These are phyloP conservation scores for Meyerozyma elateridarum DNA, from an alignment of 1,139 yeast species.

Conservation along the genomic window DNA sequence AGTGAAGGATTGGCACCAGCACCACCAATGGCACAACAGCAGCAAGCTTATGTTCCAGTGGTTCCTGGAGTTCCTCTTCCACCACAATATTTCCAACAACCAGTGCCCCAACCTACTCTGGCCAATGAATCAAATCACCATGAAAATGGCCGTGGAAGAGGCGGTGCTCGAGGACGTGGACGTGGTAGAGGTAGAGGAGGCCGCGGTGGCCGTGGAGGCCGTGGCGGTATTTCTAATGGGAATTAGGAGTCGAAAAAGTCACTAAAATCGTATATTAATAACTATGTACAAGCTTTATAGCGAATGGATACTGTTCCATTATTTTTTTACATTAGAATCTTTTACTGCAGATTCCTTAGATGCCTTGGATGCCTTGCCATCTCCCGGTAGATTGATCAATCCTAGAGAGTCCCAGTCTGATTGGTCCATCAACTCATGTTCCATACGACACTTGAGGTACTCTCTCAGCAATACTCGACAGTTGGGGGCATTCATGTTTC, in stretches of 20 bases:
- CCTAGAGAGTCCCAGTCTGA: constrained; percentile 85
- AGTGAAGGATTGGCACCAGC: constrained; percentile 26
- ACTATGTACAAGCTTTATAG: background rate
- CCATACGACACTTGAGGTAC: constrained; percentile 87
- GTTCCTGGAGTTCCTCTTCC: constrained; percentile 31
- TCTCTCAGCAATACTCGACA: constrained; percentile 80
- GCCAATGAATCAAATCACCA: background rate
- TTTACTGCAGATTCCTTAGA: background rate
- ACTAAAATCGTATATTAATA: background rate
- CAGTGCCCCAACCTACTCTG: constrained; percentile 5
- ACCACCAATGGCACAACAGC: constrained; percentile 10
- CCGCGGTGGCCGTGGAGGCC: constrained; percentile 15
- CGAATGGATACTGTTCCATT: background rate
- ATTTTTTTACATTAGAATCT: constrained; percentile 1
- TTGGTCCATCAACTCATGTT: constrained; percentile 75
- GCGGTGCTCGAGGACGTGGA: constrained; percentile 22
- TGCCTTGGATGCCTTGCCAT: constrained; percentile 20
- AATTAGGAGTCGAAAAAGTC: constrained; percentile 7
- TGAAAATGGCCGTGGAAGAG: constrained; percentile 18
- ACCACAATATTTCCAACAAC: constrained; percentile 27
- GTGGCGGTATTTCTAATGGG: constrained; percentile 6
- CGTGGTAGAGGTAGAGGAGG: constrained; percentile 21
- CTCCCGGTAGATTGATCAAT: constrained; percentile 58
- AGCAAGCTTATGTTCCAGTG: constrained; percentile 12
- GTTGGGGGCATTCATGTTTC: constrained; percentile 82